Conservation (phyloP, 805 yeast genomes). For the Nakazawaea peltata region DNA sequence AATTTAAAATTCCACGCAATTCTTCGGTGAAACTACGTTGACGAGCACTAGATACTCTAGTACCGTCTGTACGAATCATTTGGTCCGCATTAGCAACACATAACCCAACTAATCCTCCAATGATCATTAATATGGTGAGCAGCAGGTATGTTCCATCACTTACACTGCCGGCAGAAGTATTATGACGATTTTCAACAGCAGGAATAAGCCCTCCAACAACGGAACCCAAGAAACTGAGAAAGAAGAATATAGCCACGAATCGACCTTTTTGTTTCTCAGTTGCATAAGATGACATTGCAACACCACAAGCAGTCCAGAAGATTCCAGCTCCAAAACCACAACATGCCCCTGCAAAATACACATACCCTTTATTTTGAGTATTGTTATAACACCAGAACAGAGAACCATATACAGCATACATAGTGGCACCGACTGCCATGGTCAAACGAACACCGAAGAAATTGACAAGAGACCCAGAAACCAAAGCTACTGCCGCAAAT, state of each 20-base stretch:
- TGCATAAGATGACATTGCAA: conserved; percentile 3
- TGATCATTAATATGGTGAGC: conserved; percentile 7
- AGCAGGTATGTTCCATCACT: conserved; percentile 6
- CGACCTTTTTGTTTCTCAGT: conserved; percentile 7
- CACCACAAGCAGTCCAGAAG: conserved; percentile 9
- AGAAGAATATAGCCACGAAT: conserved; percentile 8
- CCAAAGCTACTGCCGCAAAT: conserved; percentile 7
- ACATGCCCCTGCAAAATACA: conserved; percentile 4
- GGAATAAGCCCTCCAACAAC: conserved; percentile 9
- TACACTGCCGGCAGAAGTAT: conserved; percentile 6
- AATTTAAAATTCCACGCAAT: neutral
- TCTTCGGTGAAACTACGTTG: conserved; percentile 3
- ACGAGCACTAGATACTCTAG: neutral
- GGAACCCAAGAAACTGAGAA: conserved; percentile 5
- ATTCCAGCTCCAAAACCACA: conserved; percentile 9
- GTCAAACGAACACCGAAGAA: conserved; percentile 4
- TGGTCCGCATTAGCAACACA: conserved; percentile 4
- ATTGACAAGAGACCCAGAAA: conserved; percentile 9
- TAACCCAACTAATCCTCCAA: conserved; percentile 1
- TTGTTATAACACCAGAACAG: conserved; percentile 9
- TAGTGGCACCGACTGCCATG: conserved; percentile 4
- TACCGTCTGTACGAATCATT: conserved; percentile 5
- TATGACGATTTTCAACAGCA: conserved; percentile 4
- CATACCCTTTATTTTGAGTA: conserved; percentile 4
- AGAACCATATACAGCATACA: conserved; percentile 6